Evolutionary conservation across 768 basidiomycete species (phyloP).

Genomic region (Gloeostereum incarnatum): DNA sequence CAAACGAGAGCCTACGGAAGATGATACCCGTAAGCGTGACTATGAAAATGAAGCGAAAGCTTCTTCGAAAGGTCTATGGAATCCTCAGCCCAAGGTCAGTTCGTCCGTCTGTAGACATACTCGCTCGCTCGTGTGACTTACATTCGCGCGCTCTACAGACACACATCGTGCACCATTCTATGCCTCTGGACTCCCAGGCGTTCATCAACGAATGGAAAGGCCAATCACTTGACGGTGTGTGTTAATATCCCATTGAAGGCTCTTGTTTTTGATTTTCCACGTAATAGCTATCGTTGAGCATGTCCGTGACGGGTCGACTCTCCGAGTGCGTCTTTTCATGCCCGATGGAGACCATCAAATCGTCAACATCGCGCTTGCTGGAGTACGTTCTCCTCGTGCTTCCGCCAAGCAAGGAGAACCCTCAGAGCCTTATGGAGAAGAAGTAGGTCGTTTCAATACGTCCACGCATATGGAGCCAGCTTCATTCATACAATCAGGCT

Average conservation of each 20-base stretch:
- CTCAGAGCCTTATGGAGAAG: constrained; percentile 83
- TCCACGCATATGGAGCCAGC: constrained; percentile 2
- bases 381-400: constrained; percentile 66
- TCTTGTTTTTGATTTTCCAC: not conserved
- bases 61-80: constrained; percentile 80
- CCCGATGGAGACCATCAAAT: constrained; percentile 88
- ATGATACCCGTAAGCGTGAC: constrained; percentile 63
- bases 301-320: constrained; percentile 86
- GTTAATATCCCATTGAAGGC: not conserved
- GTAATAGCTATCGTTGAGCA: constrained; percentile 89
- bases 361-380: constrained; percentile 77
- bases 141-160: constrained; percentile 38
- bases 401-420: constrained; percentile 66
- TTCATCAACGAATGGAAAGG: constrained; percentile 92
- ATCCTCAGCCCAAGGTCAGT: constrained; percentile 72
- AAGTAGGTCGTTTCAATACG: constrained; percentile 37
- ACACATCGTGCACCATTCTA: constrained; percentile 67
- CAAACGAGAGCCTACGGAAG: constrained; percentile 76
- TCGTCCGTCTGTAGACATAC: constrained; percentile 5
- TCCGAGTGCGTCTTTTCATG: constrained; percentile 82
- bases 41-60: constrained; percentile 69
- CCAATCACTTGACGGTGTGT: constrained; percentile 76
- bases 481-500: constrained; percentile 39
- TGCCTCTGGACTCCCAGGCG: constrained; percentile 84
- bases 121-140: constrained; percentile 5